Evolutionary conservation across 2,329 filamentous ascomycete species (phyloP), one percentile per base, ranked within the genome.

Genomic region (Phaeophleospora eucalypticola): DNA sequence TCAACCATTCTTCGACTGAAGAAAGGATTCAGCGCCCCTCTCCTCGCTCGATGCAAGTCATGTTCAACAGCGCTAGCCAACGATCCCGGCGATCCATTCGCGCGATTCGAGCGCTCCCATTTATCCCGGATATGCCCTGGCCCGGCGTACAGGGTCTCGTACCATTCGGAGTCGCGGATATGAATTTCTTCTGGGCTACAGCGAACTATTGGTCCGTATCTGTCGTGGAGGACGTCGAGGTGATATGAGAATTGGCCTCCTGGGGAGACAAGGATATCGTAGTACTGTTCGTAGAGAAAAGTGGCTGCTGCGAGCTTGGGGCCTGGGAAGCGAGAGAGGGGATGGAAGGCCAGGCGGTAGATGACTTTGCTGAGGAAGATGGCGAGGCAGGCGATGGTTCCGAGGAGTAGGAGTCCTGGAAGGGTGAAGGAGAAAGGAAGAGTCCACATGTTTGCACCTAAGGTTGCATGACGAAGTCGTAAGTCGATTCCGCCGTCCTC

Each of bases 301-400:
- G 66, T 66, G 24, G 62, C 55, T 9, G 65, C 66, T 4, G 63
- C 65, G 6, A 66, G 48, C 34, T 54, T 60, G 3, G 65, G 64
- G 3, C 65, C 65, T 4, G 64, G 65, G 38, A 65, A 58, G 17
- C 58, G 57, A 17, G 61, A 53, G 9, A 68, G 48, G 20, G 64
- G 65, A 45, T 61, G 58, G 19, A 65, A 56, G 48, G 51, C 63
- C 2, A 67, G 45, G 32, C 63, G 53, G 40, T 61, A 63, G 24
- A 47, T 19, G 15, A 45, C 41, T 17, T 36, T 37, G 19, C n/a
- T n/a, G n/a, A n/a, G n/a, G n/a, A n/a, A n/a, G n/a, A n/a, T n/a
- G n/a, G n/a, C n/a, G n/a, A n/a, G n/a, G n/a, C n/a, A n/a, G n/a
- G n/a, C n/a, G n/a, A n/a, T n/a, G n/a, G n/a, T n/a, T n/a, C n/a